Base-by-base conservation (phyloP, 345 rosid species). In the Eutrema japonicum region DNA sequence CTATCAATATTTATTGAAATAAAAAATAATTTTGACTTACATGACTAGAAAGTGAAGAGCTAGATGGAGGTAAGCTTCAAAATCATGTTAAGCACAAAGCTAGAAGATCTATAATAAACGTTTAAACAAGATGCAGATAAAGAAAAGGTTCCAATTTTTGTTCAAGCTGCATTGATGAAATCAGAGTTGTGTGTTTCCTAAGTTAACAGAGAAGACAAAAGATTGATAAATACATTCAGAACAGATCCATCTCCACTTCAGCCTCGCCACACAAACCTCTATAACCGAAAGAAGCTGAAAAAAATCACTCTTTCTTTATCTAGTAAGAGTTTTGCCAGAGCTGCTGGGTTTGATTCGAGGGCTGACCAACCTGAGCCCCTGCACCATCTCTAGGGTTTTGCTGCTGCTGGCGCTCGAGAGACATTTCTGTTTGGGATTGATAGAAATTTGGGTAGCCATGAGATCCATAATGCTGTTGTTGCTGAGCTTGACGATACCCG, bases 271-370 rank as follows among this genome's bases (percentile, higher is more conserved):
- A 53, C 70, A 69, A 18, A 46, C 66, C 70, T 62, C 75, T 70
- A 69, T 53, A 54, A 54, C 70, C 13, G 64, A 61, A 60, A 60
- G 69, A 62, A 61, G 70, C 58, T 37, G 10, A 37, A 22, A 40
- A 45, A 62, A 45, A 14, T n/a, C 56, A 16, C 75, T 38, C 71
- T 69, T 63, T 61, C 64, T 37, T 69, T 46, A 37, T 70, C 86
- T 79, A 94, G 92, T 95, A 95, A 80, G 83, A 82, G 86, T 92
- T 92, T 81, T 86, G 97, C 99, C 97, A 95, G 16, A 95, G 61
- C 83, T 90, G 99, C 76, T 87, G 96, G 56, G 84, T 79, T 88
- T 88, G 99, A 80, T 90, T 95, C 18, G 93, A 82, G 13, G 87
- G 84, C 80, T 92, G 99, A 55, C 85, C 88, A 68, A 7, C 79